phyloP scores from a whole-genome alignment of 202 grass and related monocot genomes.

The Alloteropsis angusta region DNA sequence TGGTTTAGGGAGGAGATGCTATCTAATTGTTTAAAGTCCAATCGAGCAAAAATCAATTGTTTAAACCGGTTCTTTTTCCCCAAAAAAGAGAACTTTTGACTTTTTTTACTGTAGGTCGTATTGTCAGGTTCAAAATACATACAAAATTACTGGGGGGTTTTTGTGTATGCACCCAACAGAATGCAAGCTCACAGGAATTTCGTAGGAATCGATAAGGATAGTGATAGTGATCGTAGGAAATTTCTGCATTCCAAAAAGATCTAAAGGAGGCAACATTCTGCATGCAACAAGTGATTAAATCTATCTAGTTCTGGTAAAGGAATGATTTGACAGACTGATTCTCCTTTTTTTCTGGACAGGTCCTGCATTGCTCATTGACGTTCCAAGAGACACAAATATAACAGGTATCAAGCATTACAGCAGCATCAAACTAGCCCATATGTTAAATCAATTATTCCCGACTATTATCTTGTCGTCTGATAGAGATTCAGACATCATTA shows the following conservation, averaged over 20 bases:
- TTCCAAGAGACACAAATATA: constrained; percentile 83
- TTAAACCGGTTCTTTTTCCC: neutral
- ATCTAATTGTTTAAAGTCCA: neutral
- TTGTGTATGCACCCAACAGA: neutral
- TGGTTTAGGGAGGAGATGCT: no score
- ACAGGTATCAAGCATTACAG: constrained; percentile 48
- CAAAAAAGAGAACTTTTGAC: neutral
- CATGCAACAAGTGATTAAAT: neutral
- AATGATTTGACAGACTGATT: no score
- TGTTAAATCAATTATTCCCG: neutral
- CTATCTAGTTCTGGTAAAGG: neutral
- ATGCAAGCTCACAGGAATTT: neutral
- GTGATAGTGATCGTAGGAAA: neutral
- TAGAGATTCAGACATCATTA: neutral
- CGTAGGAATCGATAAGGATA: neutral
- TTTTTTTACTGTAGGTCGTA: neutral
- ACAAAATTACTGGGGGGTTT: no score
- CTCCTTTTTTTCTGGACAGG: constrained; percentile 42
- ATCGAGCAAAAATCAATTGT: neutral
- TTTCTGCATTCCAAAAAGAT: neutral
- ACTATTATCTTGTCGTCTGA: neutral
- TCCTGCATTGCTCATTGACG: constrained; percentile 76
- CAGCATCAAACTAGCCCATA: neutral
- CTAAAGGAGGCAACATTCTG: neutral
- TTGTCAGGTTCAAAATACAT: neutral